Base-by-base conservation (phyloP, 1,284 basidiomycete genomes). In the Heterobasidion parviporum region DNA sequence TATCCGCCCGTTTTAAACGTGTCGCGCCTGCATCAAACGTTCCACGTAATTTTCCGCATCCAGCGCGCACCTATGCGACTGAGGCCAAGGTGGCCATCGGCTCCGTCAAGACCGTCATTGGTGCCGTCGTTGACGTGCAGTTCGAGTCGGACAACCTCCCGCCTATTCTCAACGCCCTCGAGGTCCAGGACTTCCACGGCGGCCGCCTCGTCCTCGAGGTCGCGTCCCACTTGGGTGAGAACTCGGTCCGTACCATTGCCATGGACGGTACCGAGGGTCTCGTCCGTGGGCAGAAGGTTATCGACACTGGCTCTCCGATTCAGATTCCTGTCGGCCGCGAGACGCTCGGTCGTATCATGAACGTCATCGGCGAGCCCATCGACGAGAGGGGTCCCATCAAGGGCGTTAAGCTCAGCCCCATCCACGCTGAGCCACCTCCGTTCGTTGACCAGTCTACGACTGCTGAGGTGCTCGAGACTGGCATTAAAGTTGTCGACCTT, bases 231-330 rank as follows among this genome's bases (percentile, higher is more conserved):
- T 82, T 99, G 62, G 96, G 96, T 74, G 96, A 97, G 81, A 98
- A 98, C 85, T 92, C 94, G 50, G 94, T 97, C 73, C 92, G 95
- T 67, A 93, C 90, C 73, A 94, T 95, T 83, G 92, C 92, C 65
- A 95, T 95, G 92, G 95, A 98, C 74, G 95, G 95, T 87, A 99
- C 96, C 60, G 96, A 98, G 76, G 96, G 96, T 93, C 92, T 99
- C 69, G 94, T 99, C 65, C 94, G 96, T 79, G 96, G 96, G 55
- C 92, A 96, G 75, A 94, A 88, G 79, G 96, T 98, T 69, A 70
- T 96, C 68, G 96, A 98, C 78, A 97, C 95, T 50, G 96, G 96
- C 73, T 79, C 88, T 57, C 96, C 96, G 73, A 98, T 99, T 76
- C 83, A 83, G 76, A 93, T 99, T 64, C 96, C 95, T 67, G 96